Evolutionary conservation across 2,329 filamentous ascomycete genomes (phyloP), one percentile per base, ranked within the genome.

Genomic region (Sporothrix inflata): DNA sequence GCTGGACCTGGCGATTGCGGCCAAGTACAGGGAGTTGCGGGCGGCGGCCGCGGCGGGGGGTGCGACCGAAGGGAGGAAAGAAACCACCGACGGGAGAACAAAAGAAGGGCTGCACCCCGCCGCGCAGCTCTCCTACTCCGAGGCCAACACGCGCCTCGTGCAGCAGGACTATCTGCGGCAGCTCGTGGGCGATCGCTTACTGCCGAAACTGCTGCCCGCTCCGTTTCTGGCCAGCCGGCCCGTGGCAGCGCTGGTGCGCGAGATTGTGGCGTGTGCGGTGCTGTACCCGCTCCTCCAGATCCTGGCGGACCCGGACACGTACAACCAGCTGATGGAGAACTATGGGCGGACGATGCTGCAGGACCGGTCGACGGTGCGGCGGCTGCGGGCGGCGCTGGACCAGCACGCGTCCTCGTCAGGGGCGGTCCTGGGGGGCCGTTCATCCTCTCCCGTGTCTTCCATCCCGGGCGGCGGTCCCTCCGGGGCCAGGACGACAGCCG

Each of bases 321-420:
- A 95, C 95, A 98, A 99, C 78, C 94, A 98, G 80, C 82, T 97
- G 73, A 94, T 98, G 86, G 95, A 98, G 81, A 94, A 91, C 71
- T 94, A 91, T 81, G 92, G 94, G 21, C 90, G 93, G 67, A 91
- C 92, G 34, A 91, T 97, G 84, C 86, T 99, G 55, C 96, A 98
- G 80, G 97, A 99, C 80, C 90, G 97, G 49, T 98, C 97, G 75
- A 98, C 94, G 0, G 95, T 99, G 51, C 91, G 93, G 72, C 97
- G 94, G 80, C 87, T 99, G 70, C 90, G 96, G 71, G 95, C 94
- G 51, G 96, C 95, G 9, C 84, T 99, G 67, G 96, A 99, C 80
- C 90, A 98, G 79, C 96, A 99, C 84, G 93, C 96, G 3, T 94
- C 93, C 1, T 91, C 93, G n/a, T 87, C 88, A 4, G 91, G 92